These are phyloP conservation scores for Pseudogymnoascus sp. DNA, from an alignment of 2,329 filamentous ascomycete genomes.

Conservation along the genomic window DNA sequence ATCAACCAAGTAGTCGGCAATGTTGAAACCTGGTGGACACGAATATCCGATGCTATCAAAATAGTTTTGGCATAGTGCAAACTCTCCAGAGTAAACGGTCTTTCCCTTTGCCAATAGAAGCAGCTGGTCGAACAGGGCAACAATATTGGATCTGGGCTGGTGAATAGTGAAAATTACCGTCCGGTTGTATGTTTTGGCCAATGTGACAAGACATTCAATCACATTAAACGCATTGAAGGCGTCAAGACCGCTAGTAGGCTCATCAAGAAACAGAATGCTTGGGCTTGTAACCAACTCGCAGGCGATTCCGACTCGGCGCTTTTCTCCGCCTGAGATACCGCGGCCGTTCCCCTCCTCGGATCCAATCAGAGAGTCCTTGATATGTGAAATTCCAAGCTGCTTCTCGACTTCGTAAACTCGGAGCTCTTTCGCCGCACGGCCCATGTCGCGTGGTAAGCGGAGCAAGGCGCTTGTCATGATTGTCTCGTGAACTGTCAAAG, in stretches of 20 bases:
- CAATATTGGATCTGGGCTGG: slow-evolving; percentile 95
- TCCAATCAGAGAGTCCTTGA: slow-evolving; percentile 89
- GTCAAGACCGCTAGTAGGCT: slow-evolving; percentile 92
- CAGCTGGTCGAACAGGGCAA: slow-evolving; percentile 91
- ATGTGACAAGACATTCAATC: slow-evolving; percentile 85
- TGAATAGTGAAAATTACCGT: slow-evolving; percentile 98
- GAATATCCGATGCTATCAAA: slow-evolving; percentile 88
- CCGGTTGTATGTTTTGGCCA: slow-evolving; percentile 93
- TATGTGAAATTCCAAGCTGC: slow-evolving; percentile 89
- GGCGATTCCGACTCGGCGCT: slow-evolving; percentile 90
- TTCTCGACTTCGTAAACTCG: slow-evolving; percentile 88
- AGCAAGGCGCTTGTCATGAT: slow-evolving; percentile 90
- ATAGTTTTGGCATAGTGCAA: slow-evolving; percentile 79
- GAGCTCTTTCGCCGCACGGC: slow-evolving; percentile 77
- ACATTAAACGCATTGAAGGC: slow-evolving; percentile 98
- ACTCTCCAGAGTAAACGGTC: slow-evolving; percentile 89
- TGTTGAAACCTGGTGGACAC: slow-evolving; percentile 95
- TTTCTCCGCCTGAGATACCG: slow-evolving; percentile 95
- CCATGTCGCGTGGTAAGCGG: slow-evolving; percentile 89
- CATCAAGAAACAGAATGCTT: slow-evolving; percentile 93
- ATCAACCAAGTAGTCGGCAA: slow-evolving; percentile 95
- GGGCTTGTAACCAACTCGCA: slow-evolving; percentile 97
- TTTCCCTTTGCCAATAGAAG: slow-evolving; percentile 81
- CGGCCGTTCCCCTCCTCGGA: slow-evolving; percentile 91
- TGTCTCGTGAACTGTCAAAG: slow-evolving; percentile 93